A percentile compares a stretch with the other conserved stretches of the same genome.
Conservation (phyloP, 768 basidiomycete species). For the Boletus rubroflammeus region DNA sequence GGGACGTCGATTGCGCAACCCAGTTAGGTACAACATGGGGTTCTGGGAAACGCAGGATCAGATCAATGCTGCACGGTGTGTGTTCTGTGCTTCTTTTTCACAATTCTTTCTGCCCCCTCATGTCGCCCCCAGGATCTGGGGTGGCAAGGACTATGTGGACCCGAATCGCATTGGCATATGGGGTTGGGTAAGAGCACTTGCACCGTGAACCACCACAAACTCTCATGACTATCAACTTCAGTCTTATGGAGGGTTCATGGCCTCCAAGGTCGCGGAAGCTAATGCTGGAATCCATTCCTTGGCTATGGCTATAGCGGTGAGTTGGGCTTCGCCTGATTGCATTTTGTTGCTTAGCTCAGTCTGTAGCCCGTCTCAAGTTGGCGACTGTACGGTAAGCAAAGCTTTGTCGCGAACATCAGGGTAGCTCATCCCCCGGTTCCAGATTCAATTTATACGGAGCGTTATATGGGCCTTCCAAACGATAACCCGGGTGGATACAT, state of each 20-base stretch:
- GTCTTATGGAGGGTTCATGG: conserved; percentile 98
- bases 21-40: conserved; percentile 86
- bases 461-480: conserved; percentile 87
- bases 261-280: conserved; percentile 87
- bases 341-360: conserved; percentile 8
- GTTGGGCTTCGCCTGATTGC: conserved; percentile 25
- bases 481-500: conserved; percentile 85
- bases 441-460: conserved; percentile 97
- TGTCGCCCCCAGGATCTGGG: conserved; percentile 60
- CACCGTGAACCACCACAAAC: background rate
- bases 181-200: conserved; percentile 78
- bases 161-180: conserved; percentile 87
- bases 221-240: conserved; percentile 28
- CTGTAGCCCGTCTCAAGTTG: conserved; percentile 83
- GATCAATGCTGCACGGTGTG: conserved; percentile 80
- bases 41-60: conserved; percentile 89
- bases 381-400: conserved; percentile 64
- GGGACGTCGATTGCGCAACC: conserved; percentile 79
- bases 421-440: conserved; percentile 2
- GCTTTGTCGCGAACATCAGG: background rate
- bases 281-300: conserved; percentile 86
- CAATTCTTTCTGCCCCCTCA: background rate
- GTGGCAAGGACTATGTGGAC: conserved; percentile 85
- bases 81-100: conserved; percentile 14
- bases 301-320: conserved; percentile 86